phyloP scores from a whole-genome alignment of 352 stramenopile genomes.

The Pythium utonaiense region DNA sequence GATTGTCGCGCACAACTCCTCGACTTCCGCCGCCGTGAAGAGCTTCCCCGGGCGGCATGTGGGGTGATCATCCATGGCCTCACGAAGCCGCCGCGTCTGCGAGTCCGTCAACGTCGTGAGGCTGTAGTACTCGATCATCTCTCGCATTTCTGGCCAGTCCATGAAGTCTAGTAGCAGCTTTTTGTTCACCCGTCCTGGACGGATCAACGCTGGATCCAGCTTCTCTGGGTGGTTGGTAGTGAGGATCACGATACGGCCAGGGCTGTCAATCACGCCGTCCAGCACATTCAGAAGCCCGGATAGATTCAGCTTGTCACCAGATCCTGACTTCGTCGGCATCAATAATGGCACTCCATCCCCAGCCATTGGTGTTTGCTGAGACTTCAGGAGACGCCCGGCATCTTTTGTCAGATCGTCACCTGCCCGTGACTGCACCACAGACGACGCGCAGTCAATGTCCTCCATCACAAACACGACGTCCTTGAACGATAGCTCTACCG shows the following conservation, averaged over 20 bases:
- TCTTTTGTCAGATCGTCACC: too few relatives aligned
- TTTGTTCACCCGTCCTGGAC: background rate
- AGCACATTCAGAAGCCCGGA: background rate
- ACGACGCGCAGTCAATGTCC: background rate
- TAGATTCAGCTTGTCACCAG: background rate
- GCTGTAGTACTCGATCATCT: background rate
- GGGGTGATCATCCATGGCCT: background rate
- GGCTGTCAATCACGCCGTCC: background rate
- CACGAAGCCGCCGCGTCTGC: slow-evolving; percentile 11
- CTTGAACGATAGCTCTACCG: background rate
- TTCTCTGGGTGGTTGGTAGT: background rate
- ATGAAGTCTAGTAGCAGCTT: background rate
- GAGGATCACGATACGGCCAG: background rate
- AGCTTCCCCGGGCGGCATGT: too few relatives aligned
- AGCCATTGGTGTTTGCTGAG: background rate
- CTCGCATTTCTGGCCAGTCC: background rate
- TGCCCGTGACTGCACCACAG: too few relatives aligned
- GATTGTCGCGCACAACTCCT: too few relatives aligned
- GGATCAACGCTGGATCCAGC: background rate
- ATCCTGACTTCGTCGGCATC: background rate
- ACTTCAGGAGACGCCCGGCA: background rate
- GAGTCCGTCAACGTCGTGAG: background rate
- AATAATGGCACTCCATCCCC: background rate
- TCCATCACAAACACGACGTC: background rate
- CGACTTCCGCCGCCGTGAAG: background rate